Base-by-base conservation (phyloP, 1,284 basidiomycete species). In the Tremellales sp. region DNA sequence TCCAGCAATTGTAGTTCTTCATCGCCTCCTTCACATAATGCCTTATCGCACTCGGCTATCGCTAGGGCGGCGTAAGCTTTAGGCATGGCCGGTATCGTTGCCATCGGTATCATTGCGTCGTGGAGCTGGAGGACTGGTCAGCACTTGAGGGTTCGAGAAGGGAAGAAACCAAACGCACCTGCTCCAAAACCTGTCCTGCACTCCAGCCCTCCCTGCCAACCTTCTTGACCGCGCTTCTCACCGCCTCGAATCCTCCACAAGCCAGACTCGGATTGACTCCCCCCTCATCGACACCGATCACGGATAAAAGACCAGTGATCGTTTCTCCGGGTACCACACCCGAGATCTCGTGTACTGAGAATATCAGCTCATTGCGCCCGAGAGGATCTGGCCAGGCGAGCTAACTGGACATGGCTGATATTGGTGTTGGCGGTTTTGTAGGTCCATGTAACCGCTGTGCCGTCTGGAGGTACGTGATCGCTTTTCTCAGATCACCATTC, bases 401-500 rank as follows among this genome's bases (percentile, higher is more conserved):
- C 73, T 64, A 42, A 76, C 74, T 69, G 6, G 76, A 77, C 12
- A 67, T 69, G 8, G 84, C 73, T 2, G 84, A 83, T 54, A 97
- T 89, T 19, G 82, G 77, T 12, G 82, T 82, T 0, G 86, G 84
- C 2, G 86, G 84, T 13, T 69, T 72, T 2, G 82, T 83, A 1
- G 88, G 84, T 4, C 85, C 57, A 54, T 78, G 85, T 29, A 98
- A 79, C 25, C 94, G 83, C 40, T 90, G 86, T 3, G 93, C 93
- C 7, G 93, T 97, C 70, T 99, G 96, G 4, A 99, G 80, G 72
- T 96, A 98, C 12, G 94, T 98, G 73, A 98, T 98, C n/a, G 94
- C 88, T 47, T 96, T 88, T 42, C 96, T 86, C 45, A 99, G 81
- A 73, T 99, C 96, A 29, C 96, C 96, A 51, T 84, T 83, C 1